Evolutionary conservation across 176 grass and related monocot genomes (phyloP).

Genomic region (Poa annua): DNA sequence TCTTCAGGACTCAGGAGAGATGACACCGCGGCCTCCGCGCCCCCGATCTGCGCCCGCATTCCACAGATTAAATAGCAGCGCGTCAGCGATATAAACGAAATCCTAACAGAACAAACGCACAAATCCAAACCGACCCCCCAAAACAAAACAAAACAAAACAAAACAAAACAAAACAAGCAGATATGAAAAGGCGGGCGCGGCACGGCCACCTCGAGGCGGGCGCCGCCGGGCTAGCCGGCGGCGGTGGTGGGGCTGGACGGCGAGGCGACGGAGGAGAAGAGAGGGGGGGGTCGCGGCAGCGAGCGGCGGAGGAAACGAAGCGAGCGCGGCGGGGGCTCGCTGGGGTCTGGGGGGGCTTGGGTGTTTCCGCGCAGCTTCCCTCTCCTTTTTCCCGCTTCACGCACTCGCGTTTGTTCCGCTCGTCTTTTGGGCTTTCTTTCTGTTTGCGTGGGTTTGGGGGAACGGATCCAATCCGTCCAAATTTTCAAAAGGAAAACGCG

Average conservation of each 20-base stretch:
- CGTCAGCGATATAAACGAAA: background rate
- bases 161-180: background rate
- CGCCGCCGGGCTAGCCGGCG: background rate
- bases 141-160: background rate
- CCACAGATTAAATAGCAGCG: background rate
- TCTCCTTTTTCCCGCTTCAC: too few relatives aligned
- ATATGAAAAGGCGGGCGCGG: background rate
- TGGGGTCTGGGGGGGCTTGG: background rate
- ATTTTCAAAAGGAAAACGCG: background rate
- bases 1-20: conserved; percentile 58
- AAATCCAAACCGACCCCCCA: background rate
- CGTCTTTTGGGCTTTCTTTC: background rate
- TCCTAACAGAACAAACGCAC: background rate
- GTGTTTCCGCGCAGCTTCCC: conserved; percentile 40
- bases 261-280: background rate
- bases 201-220: conserved; percentile 44
- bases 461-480: background rate
- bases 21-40: conserved; percentile 52
- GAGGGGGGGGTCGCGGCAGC: background rate
- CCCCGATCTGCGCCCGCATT: conserved; percentile 57
- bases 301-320: conserved; percentile 49
- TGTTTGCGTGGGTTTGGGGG: background rate
- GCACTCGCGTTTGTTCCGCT: background rate
- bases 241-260: too few relatives aligned
- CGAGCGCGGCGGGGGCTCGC: too few relatives aligned